Evolutionary conservation across 139 green algal species (phyloP).

Genomic region (Edaphochlamys debaryana): DNA sequence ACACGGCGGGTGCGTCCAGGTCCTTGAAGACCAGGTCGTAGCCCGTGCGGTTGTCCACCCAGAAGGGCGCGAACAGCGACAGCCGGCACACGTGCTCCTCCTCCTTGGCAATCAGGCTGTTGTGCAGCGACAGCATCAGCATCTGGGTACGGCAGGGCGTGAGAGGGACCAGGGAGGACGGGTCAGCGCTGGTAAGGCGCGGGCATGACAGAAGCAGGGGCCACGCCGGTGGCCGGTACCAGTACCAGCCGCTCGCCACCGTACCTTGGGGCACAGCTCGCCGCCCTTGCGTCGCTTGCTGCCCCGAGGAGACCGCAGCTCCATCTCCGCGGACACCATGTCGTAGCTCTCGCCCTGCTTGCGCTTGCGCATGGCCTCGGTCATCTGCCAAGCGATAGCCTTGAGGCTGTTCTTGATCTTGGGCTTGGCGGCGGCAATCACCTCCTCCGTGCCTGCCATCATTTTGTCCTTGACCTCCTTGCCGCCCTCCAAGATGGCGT

Average conservation of each 20-base stretch:
- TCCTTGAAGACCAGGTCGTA: conserved; percentile 83
- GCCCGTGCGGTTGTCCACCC: conserved; percentile 87
- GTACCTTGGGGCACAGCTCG: background rate
- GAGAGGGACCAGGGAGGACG: background rate
- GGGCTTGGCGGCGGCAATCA: conserved; percentile 18
- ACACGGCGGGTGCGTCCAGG: conserved; percentile 48
- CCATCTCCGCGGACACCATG: background rate
- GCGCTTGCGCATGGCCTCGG: conserved; percentile 19
- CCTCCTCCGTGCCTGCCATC: conserved; percentile 15
- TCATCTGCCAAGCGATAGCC: conserved; percentile 5
- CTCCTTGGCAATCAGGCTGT: conserved; percentile 45
- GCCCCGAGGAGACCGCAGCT: background rate
- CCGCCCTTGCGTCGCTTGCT: background rate
- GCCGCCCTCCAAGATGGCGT: background rate
- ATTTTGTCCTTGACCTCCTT: conserved; percentile 32
- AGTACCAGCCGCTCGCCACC: no score
- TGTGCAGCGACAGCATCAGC: conserved; percentile 71
- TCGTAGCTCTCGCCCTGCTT: conserved; percentile 12
- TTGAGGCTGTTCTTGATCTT: conserved; percentile 22
- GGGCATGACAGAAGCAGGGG: no score
- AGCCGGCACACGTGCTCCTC: conserved; percentile 54
- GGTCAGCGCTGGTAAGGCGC: no score
- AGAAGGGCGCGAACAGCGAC: conserved; percentile 74
- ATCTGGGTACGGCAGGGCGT: no score
- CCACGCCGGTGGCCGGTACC: no score